Evolutionary conservation across 331 rosid species (phyloP), one percentile per base, ranked within the genome.

Genomic region (Saraca asoca): DNA sequence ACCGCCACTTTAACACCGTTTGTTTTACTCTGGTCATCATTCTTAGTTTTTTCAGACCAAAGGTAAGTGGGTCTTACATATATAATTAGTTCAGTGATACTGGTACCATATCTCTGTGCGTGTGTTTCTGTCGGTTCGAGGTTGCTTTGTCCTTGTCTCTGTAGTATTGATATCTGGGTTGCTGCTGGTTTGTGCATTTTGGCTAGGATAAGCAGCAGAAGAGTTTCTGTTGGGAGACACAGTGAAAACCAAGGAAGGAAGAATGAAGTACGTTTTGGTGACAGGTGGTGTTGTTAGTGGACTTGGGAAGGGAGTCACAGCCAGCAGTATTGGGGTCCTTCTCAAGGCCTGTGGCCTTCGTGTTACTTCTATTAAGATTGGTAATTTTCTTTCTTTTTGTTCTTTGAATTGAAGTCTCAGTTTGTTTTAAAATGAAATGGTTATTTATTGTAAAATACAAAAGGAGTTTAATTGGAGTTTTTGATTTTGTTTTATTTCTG

Each of bases 281-380:
- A 90, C 96, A 19, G 96, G 96, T 79, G 96, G 96, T 66, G 96
- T 90, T 74, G 96, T 90, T 10, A 90, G 96, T 74, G 96, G 96
- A 74, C 96, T 90, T 5, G 96, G 96, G 19, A 90, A 90, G 80
- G 96, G 96, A 53, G 96, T 90, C 73, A 87, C 96, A 7, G 96
- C 96, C 16, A 90, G 96, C 45, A 87, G 96, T 83, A 87, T 90
- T 71, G 95, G 96, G 9, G 77, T 87, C 6, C 76, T 90, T 52
- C 96, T 90, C 62, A 83, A 79, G 63, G 96, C 91, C 2, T 87
- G 96, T 71, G 96, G 96, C 58, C 95, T 90, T 62, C 76, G 96
- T 37, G 91, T 85, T 69, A 90, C 96, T 56, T 87, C 96, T 45
- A 90, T 87, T 59, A 90, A 90, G 80, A 90, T 90, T 76, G 96